Evolutionary conservation across 352 stramenopile species (phyloP).

Genomic region (Aphanomyces astaci): DNA sequence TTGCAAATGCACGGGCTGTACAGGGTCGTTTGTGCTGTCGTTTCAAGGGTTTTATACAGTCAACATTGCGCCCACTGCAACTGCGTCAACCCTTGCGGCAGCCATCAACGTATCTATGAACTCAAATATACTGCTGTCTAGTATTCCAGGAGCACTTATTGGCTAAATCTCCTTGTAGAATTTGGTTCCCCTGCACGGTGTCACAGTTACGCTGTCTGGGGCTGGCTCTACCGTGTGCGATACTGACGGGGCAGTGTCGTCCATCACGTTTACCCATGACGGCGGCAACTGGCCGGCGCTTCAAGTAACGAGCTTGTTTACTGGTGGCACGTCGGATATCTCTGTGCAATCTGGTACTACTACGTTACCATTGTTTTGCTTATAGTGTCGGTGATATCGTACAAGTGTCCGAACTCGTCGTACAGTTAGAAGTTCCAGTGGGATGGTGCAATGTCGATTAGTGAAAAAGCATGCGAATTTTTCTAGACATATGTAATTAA

Average conservation of each 20-base stretch:
- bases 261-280: conserved; percentile 65
- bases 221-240: conserved; percentile 33
- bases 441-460: no score
- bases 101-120: conserved; percentile 38
- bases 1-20: conserved; percentile 47
- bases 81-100: conserved; percentile 31
- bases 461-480: no score
- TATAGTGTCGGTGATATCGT: no score
- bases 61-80: conserved; percentile 38
- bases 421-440: no score
- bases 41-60: conserved; percentile 51
- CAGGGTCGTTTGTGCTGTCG: conserved; percentile 48
- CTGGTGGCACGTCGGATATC: conserved; percentile 22
- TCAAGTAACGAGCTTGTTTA: conserved; percentile 41
- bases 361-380: conserved; percentile 38
- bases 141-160: no score
- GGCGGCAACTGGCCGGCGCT: conserved; percentile 44
- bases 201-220: conserved; percentile 31
- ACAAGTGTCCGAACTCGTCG: no score
- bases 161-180: background rate
- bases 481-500: conserved; percentile 46
- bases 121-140: no score
- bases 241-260: conserved; percentile 31
- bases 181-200: conserved; percentile 46
- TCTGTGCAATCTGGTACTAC: conserved; percentile 30